Evolutionary conservation across 2,329 filamentous ascomycete species (phyloP), one percentile per base, ranked within the genome.

Genomic region (Xylaria sp.): DNA sequence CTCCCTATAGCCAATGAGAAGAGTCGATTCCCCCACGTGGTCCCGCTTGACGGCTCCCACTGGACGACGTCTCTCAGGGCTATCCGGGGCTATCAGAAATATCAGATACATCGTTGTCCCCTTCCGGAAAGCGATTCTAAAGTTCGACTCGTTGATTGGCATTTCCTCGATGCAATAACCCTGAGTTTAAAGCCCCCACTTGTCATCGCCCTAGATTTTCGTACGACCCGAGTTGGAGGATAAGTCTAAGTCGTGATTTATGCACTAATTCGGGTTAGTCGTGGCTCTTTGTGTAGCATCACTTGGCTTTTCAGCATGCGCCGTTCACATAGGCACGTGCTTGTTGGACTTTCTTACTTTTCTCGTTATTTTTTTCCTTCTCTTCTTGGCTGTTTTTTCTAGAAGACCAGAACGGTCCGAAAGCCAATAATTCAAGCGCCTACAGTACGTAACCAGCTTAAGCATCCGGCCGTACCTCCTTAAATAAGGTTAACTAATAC

Each of bases 11-110:
- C 70, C 64, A 57, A 68, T 71, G 0, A 63, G 34, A 47, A 45
- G 17, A 21, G 53, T 47, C 1, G 30, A 27, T 34, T 39, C 39
- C 8, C 21, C 65, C 70, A 71, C 70, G 70, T 71, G 70, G 65
- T 27, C 70, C 61, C 59, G 48, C 59, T 57, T 47, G 6, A 36
- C 56, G 36, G 11, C 47, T 64, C 32, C 58, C 48, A 64, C 47
- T 71, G 69, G 66, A 50, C 60, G 24, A 58, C 19, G 12, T 59
- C 42, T 55, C 54, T 34, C 24, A 60, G 34, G 55, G 27, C 62
- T 45, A 51, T 34, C 45, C 24, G 56, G 34, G 55, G 27, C 62
- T 45, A 51, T 34, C 45, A 50, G 30, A 56, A 8, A 54, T 30
- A 50, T 45, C 54, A 56, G 51, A 47, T 27, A 27, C 19, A 24